These are phyloP conservation scores for Amylocystis lapponica DNA, from an alignment of 768 basidiomycete genomes.

Conservation along the genomic window DNA sequence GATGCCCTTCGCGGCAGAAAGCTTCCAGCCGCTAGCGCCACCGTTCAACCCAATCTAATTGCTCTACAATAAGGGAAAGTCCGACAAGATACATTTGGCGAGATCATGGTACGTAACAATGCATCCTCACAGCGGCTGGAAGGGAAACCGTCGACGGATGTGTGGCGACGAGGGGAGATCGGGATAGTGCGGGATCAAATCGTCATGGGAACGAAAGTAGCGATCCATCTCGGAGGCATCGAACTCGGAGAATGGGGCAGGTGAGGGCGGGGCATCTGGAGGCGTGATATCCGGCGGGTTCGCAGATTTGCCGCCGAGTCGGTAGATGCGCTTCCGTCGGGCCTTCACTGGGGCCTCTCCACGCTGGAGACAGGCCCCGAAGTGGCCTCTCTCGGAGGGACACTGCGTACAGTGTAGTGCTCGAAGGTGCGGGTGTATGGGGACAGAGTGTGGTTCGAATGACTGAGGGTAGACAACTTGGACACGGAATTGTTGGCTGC, in stretches of 20 bases:
- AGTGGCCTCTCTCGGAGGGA: conserved; percentile 51
- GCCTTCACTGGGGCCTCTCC: conserved; percentile 65
- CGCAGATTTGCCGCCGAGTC: conserved; percentile 39
- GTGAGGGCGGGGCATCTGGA: conserved; percentile 8
- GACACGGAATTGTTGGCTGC: conserved; percentile 69
- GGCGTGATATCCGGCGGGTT: conserved; percentile 7
- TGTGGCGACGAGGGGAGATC: conserved; percentile 17
- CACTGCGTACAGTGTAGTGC: conserved; percentile 90
- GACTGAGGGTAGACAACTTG: conserved; percentile 78
- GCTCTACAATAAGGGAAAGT: not conserved
- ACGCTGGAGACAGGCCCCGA: conserved; percentile 28
- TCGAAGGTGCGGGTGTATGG: conserved; percentile 88
- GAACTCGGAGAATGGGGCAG: conserved; percentile 47
- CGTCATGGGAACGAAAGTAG: conserved; percentile 51
- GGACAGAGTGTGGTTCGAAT: conserved; percentile 90
- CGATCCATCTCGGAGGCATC: conserved; percentile 69
- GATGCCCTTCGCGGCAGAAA: too few relatives aligned
- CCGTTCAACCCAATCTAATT: conserved; percentile 20
- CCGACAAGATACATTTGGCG: not conserved
- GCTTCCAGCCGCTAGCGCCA: conserved; percentile 18
- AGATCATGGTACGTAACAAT: not conserved
- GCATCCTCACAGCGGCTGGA: conserved; percentile 5
- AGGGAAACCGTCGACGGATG: conserved; percentile 13
- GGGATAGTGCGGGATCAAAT: conserved; percentile 22
- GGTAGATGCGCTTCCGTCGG: conserved; percentile 67